phyloP scores from a whole-genome alignment of 1,284 basidiomycete species.

The Irpex lacteus region DNA sequence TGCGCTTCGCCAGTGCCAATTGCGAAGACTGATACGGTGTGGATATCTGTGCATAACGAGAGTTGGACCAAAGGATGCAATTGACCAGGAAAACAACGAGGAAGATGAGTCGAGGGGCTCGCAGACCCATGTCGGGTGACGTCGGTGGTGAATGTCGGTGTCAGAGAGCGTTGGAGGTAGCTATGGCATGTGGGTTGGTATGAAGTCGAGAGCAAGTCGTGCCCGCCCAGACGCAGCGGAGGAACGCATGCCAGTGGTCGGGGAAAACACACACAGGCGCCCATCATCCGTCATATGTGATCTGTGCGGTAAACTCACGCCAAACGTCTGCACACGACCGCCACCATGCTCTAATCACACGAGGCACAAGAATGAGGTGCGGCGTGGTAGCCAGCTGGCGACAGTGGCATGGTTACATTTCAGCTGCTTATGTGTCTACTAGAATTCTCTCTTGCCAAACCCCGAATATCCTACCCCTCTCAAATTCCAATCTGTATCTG shows the following conservation, averaged over 20 bases:
- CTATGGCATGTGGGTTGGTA: conserved; percentile 6
- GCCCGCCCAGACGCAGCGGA: not conserved
- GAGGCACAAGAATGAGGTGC: no score
- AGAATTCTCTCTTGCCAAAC: not conserved
- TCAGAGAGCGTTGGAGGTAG: not conserved
- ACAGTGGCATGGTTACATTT: no score
- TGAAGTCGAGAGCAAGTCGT: not conserved
- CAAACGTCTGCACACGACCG: not conserved
- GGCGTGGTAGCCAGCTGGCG: no score
- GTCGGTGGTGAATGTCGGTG: not conserved
- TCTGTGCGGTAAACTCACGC: not conserved
- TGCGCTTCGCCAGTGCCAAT: conserved; percentile 13
- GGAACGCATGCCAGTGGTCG: not conserved
- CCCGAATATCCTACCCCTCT: not conserved
- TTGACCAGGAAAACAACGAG: conserved; percentile 49
- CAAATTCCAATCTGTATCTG: not conserved
- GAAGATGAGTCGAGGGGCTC: conserved; percentile 47
- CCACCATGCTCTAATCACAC: not conserved
- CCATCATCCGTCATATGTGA: not conserved
- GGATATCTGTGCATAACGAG: conserved; percentile 46
- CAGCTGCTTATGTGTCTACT: not conserved
- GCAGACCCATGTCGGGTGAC: conserved; percentile 34
- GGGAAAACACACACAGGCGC: not conserved
- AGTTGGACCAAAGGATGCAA: conserved; percentile 63
- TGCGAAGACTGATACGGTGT: conserved; percentile 17